Base-by-base conservation (phyloP, 257 asterid genomes). In the Ajuga chamaepitys region DNA sequence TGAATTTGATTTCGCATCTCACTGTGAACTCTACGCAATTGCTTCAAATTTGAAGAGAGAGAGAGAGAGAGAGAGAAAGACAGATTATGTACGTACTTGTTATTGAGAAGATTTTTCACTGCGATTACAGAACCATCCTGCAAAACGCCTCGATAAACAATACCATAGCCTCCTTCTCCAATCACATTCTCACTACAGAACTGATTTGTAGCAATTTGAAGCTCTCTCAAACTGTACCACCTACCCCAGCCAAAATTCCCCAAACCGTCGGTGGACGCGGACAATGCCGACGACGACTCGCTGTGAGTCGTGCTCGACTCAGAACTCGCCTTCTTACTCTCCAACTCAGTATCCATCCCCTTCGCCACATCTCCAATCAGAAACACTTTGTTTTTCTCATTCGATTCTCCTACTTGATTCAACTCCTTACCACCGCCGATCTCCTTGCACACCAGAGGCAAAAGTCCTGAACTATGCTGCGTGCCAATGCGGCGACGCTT, bases 131-230 rank as follows among this genome's bases (percentile, higher is more conserved):
- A 78, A 18, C 90, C 85, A 56, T 81, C 96, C 45, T 54, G 75
- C 68, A 88, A 67, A 58, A 80, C 84, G 53, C 89, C 96, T 16
- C 86, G 86, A 71, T 81, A 90, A 30, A 90, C 97, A 61, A 88
- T 58, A 9, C 97, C 97, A 14, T 88, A 90, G 32, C 97, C 97
- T 32, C 97, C 97, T 74, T 90, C 87, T 50, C 97, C 97, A 30
- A 90, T 78, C 77, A 90, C 91, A 81, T 77, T 86, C 70, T 74
- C 85, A 2, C 62, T 66, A 2, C 85, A 64, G 35, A 91, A 91
- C 37, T 78, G 79, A 55, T 79, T 76, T 0, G 97, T 90, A 1
- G 97, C 95, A 22, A 53, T 66, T 71, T 84, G 83, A 45, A 91
- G 87, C 79, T 88, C 97, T 58, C 62, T 75, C 48, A 91, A 68